Evolutionary conservation across 805 yeast species (phyloP).

Genomic region (Saccharomyces jurei): DNA sequence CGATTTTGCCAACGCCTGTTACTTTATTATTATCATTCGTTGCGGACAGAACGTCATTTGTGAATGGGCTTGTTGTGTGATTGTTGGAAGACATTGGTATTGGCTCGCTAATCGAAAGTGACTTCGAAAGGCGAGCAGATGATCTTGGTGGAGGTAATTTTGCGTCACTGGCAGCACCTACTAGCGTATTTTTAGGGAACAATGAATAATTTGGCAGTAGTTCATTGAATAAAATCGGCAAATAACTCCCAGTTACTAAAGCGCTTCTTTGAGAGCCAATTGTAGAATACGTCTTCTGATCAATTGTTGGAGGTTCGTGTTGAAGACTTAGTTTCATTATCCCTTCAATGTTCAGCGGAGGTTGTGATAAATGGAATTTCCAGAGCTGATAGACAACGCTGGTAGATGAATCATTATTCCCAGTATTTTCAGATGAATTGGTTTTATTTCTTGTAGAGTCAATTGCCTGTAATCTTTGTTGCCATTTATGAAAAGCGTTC

Average conservation of each 20-base stretch:
- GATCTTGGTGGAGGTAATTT: slow-evolving; percentile 18
- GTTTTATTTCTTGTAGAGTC: background rate
- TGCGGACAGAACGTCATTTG: background rate
- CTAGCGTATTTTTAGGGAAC: slow-evolving; percentile 43
- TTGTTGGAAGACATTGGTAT: background rate
- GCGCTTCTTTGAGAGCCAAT: slow-evolving; percentile 49
- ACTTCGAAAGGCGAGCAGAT: slow-evolving; percentile 14
- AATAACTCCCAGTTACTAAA: slow-evolving; percentile 50
- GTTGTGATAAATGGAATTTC: slow-evolving; percentile 23
- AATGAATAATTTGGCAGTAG: slow-evolving; percentile 46
- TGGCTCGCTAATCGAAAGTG: slow-evolving; percentile 10
- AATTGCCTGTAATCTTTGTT: slow-evolving; percentile 43
- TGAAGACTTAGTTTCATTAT: slow-evolving; percentile 58
- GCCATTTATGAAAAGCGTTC: slow-evolving; percentile 77
- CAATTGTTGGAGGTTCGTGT: slow-evolving; percentile 48
- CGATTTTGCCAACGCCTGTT: slow-evolving; percentile 43
- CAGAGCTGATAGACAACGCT: slow-evolving; percentile 25
- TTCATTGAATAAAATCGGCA: slow-evolving; percentile 59
- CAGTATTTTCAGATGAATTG: background rate
- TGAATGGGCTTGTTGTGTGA: background rate
- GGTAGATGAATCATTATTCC: slow-evolving; percentile 20
- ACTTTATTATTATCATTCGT: slow-evolving; percentile 16
- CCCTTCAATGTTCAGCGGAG: slow-evolving; percentile 40
- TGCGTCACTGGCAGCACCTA: slow-evolving; percentile 45
- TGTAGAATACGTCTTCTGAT: slow-evolving; percentile 18